Evolutionary conservation across 306 rosid species (phyloP).

Genomic region (Bauhinia variegata): DNA sequence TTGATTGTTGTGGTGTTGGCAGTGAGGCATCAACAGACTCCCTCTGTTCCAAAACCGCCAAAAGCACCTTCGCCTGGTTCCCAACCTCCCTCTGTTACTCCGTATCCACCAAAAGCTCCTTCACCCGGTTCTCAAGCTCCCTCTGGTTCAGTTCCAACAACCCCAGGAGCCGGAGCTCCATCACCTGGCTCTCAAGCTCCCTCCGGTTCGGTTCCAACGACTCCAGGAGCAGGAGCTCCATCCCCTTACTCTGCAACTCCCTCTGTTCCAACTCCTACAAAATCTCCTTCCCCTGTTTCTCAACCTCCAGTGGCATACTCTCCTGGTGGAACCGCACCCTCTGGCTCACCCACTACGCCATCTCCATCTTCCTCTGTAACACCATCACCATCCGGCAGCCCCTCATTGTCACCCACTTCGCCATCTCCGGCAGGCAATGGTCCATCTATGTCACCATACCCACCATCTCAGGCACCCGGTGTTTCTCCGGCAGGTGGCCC

Average conservation of each 20-base stretch:
- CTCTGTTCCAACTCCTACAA: not conserved
- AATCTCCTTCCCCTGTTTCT: not conserved
- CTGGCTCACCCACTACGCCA: constrained; percentile 14
- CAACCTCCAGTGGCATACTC: constrained; percentile 14
- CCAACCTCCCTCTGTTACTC: not conserved
- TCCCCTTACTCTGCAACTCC: not conserved
- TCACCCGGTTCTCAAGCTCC: not conserved
- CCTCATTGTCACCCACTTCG: not conserved
- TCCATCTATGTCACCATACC: not conserved
- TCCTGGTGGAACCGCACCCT: constrained; percentile 2
- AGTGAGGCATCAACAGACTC: constrained; percentile 20
- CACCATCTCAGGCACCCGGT: not conserved
- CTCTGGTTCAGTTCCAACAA: constrained; percentile 1
- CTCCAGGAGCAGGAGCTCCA: not conserved
- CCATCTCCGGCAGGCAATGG: constrained; percentile 8
- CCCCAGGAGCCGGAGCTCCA: not conserved
- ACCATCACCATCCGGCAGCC: not conserved
- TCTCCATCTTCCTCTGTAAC: not conserved
- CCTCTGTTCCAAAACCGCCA: not conserved
- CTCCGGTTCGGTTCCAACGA: not conserved
- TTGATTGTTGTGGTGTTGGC: constrained; percentile 61
- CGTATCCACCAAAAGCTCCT: not conserved
- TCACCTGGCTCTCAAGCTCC: not conserved
- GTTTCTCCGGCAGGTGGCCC: constrained; percentile 5
- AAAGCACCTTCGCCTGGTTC: not conserved